Conservation (phyloP, 176 grass and related monocot species). For the Hordeum vulgare region MorexV3_pseudomolecules_assembly NC_058523.1:555973403-555973902, state of each 20-base stretch:
- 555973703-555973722: slow-evolving; percentile 66
- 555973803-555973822: slow-evolving; percentile 36
- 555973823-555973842: slow-evolving; percentile 37
- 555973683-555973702: slow-evolving; percentile 76
- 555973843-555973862: slow-evolving; percentile 30
- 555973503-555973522: slow-evolving; percentile 37
- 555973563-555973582: slow-evolving; percentile 26
- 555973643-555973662: slow-evolving; percentile 53
- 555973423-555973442: not conserved
- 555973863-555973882: slow-evolving; percentile 7
- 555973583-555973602: slow-evolving; percentile 59
- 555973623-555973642: slow-evolving; percentile 55
- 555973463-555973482: slow-evolving; percentile 35
- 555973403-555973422: too few species aligned
- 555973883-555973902: not conserved
- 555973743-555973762: slow-evolving; percentile 66
- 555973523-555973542: slow-evolving; percentile 47
- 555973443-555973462: slow-evolving; percentile 37
- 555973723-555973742: slow-evolving; percentile 49
- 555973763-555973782: slow-evolving; percentile 54
- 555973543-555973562: slow-evolving; percentile 39
- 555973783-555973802: slow-evolving; percentile 71
- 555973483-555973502: slow-evolving; percentile 31
- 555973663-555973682: slow-evolving; percentile 53
- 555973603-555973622: slow-evolving; percentile 51